phyloP scores from a whole-genome alignment of 1,139 yeast species.

The Hyphopichia pseudoburtonii region DNA sequence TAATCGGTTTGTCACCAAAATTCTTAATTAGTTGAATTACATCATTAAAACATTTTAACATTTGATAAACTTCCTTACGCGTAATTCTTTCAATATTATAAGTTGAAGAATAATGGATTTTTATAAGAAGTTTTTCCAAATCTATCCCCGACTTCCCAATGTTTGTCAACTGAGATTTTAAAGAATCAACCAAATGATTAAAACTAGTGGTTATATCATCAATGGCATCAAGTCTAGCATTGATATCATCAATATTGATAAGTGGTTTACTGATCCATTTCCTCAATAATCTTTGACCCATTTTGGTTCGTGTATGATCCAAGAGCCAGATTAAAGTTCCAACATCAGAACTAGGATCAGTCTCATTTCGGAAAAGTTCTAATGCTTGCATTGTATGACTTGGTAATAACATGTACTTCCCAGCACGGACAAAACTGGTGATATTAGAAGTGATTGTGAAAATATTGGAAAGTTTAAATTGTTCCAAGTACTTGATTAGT shows the following conservation, averaged over 20 bases:
- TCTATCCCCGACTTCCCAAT: slow-evolving; percentile 43
- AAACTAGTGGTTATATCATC: slow-evolving; percentile 51
- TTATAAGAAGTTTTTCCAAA: slow-evolving; percentile 63
- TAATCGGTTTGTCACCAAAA: slow-evolving; percentile 23
- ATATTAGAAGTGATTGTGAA: slow-evolving; percentile 53
- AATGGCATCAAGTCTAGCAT: slow-evolving; percentile 62
- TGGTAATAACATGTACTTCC: slow-evolving; percentile 62
- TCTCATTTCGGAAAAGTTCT: slow-evolving; percentile 69
- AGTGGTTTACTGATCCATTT: slow-evolving; percentile 81
- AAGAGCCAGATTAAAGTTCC: slow-evolving; percentile 81
- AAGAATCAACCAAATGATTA: slow-evolving; percentile 52
- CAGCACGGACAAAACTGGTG: slow-evolving; percentile 47
- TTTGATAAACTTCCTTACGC: slow-evolving; percentile 63
- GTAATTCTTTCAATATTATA: slow-evolving; percentile 45
- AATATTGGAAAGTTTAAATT: slow-evolving; percentile 60
- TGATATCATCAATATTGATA: slow-evolving; percentile 49
- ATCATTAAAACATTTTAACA: slow-evolving; percentile 52
- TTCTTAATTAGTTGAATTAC: slow-evolving; percentile 26
- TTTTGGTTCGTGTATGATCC: slow-evolving; percentile 75
- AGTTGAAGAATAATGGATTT: slow-evolving; percentile 58
- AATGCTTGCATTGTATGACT: slow-evolving; percentile 66
- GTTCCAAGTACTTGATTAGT: slow-evolving; percentile 54
- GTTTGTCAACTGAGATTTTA: slow-evolving; percentile 42
- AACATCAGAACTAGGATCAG: slow-evolving; percentile 47
- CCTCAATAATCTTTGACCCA: slow-evolving; percentile 66